Evolutionary conservation across 2,329 filamentous ascomycete genomes (phyloP), one percentile per base, ranked within the genome.

Genomic region (Sclerotinia minor): DNA sequence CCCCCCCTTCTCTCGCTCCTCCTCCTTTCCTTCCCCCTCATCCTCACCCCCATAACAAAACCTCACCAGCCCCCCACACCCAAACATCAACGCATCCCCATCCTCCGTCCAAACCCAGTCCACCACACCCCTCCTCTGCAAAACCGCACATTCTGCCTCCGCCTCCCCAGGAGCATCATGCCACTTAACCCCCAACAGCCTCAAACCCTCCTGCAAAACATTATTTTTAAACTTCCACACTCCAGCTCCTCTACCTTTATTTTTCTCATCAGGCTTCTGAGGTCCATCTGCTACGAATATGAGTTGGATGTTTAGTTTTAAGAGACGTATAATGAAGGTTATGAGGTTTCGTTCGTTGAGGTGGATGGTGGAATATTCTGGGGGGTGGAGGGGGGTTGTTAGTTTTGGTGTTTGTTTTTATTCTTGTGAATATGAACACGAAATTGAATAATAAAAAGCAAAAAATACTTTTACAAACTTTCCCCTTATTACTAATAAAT

Each of bases 61-160:
- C 19, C 44, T 61, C n/a, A 84, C 77, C n/a, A 83, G 73, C 1
- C 78, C 76, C 1, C 73, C 77, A 68, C 79, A 81, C 4, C 94
- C 94, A 80, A 97, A 97, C 92, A 97, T 96, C 75, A 97, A 85
- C 2, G 94, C 94, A 77, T 97, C 94, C 47, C 96, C 92, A 80
- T 98, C 94, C 76, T 98, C 93, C 76, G 91, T 96, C 76, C 97
- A 83, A 0, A 97, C 94, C 0, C 91, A 93, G 77, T 98, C 94
- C 1, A 96, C 92, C 6, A 95, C 81, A 0, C 92, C 92, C 41
- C 88, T 84, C 69, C 84, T 84, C 76, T 98, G 92, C 8, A 98
- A 79, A 26, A 93, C 80, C 0, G 94, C 94, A 72, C 94, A 98
- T 79, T 98, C 94, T 1, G 94, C 94, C 77, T 98, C 94, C 4